These are phyloP conservation scores for Aspergillus sp. DNA, from an alignment of 2,329 filamentous ascomycete genomes.

Conservation along the genomic window DNA sequence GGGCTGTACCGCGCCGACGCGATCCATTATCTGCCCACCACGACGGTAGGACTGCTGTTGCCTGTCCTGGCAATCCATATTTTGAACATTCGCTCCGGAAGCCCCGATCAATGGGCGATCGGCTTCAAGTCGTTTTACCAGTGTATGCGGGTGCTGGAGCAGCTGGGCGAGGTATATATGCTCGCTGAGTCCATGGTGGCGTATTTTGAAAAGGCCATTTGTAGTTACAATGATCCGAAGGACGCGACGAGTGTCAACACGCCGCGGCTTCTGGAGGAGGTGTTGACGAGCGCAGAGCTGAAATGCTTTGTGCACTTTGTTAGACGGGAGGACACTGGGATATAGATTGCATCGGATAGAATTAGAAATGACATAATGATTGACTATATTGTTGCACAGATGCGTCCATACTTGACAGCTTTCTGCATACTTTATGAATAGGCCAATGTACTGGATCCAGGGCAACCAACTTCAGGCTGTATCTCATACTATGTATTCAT, in stretches of 20 bases:
- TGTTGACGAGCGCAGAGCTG: conserved; percentile 3
- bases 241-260: background rate
- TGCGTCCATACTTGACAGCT: no score
- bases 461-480: no score
- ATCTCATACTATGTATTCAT: no score
- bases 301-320: conserved; percentile 5
- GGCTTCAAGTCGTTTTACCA: conserved; percentile 9
- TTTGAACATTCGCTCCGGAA: conserved; percentile 60
- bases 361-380: no score
- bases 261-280: conserved; percentile 1
- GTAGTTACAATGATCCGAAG: background rate
- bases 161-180: conserved; percentile 11
- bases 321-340: background rate
- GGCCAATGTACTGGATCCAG: no score
- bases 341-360: no score
- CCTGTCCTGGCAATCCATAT: conserved; percentile 86
- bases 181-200: conserved; percentile 9
- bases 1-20: conserved; percentile 66
- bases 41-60: conserved; percentile 77
- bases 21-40: conserved; percentile 73
- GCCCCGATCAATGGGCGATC: conserved; percentile 5
- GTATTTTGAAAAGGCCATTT: conserved; percentile 6
- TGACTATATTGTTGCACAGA: no score
- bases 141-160: conserved; percentile 10
- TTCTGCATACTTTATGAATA: no score